Evolutionary conservation across 2,329 filamentous ascomycete genomes (phyloP).

Genomic region (Hymenoscyphus occultus): DNA sequence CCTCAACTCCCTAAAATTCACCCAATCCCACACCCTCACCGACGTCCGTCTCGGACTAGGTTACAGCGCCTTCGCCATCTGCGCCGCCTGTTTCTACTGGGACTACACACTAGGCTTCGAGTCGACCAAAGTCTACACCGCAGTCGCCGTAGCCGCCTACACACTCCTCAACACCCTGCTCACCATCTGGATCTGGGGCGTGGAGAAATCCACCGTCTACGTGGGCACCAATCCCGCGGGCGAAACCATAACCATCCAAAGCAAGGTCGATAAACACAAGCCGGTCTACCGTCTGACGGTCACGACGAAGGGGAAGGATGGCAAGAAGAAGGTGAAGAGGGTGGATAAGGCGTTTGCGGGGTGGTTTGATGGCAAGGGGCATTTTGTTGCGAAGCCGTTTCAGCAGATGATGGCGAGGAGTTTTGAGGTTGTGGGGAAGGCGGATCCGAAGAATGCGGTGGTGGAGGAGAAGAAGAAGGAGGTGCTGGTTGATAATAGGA

Average conservation of each 20-base stretch:
- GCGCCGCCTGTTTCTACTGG: slow-evolving; percentile 80
- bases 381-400: slow-evolving; percentile 72
- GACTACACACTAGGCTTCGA: slow-evolving; percentile 94
- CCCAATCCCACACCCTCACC: slow-evolving; percentile 73
- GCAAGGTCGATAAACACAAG: slow-evolving; percentile 72
- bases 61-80: slow-evolving; percentile 76
- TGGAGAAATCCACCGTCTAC: slow-evolving; percentile 82
- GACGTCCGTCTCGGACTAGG: slow-evolving; percentile 83
- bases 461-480: slow-evolving; percentile 30
- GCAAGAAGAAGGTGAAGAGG: slow-evolving; percentile 14
- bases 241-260: slow-evolving; percentile 70
- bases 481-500: slow-evolving; percentile 20
- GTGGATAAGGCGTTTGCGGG: slow-evolving; percentile 64
- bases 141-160: slow-evolving; percentile 76
- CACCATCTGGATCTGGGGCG: slow-evolving; percentile 79
- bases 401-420: slow-evolving; percentile 72
- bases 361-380: slow-evolving; percentile 74
- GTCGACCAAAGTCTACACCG: slow-evolving; percentile 75
- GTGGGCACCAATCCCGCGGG: slow-evolving; percentile 66
- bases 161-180: slow-evolving; percentile 73
- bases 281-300: slow-evolving; percentile 78
- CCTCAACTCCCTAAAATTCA: slow-evolving; percentile 82
- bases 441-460: slow-evolving; percentile 59
- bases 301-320: slow-evolving; percentile 41
- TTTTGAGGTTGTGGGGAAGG: slow-evolving; percentile 62